Base-by-base conservation (phyloP, 805 yeast genomes). In the Metschnikowia cubensis region DNA sequence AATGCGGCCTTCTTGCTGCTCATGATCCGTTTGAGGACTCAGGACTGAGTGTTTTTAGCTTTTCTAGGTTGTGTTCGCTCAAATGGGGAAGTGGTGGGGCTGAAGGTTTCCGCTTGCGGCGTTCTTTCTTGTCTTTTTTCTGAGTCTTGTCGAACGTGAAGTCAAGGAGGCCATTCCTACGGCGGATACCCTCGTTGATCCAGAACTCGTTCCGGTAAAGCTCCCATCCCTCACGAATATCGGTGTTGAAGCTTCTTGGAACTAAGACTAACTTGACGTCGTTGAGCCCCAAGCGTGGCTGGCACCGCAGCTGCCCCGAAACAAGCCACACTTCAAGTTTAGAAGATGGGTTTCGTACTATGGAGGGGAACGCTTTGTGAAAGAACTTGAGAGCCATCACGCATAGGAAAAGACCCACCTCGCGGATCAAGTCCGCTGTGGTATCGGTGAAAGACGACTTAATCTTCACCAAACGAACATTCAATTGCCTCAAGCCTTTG, bases 151-250 rank as follows among this genome's bases (percentile, higher is more conserved):
- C 52, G 25, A 36, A 32, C 21, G 54, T 51, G 48, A 72, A 73
- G 32, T 66, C 64, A 53, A 73, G 55, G 56, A 73, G 56, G 35
- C 61, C 60, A 32, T 68, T 65, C 18, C 78, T 58, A 54, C 90
- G 71, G 56, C 89, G 76, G 2, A 82, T 80, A 1, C 89, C 87
- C 64, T 90, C 96, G 58, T 85, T 77, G 20, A 83, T 81, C 97
- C 98, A 94, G 63, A 90, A 94, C 64, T 91, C 97, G 57, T 87
- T 88, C 52, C 99, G 70, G 61, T 91, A 92, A 37, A 89, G 67
- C 61, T 92, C 99, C 98, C 99, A 92, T 8, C 89, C 91, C 65
- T 91, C 97, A 54, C 97, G 77, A 6, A 87, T 81, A 44, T 87
- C 91, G 0, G 94, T 83, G 52, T 82, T 81, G 67, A 92, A 94